Conservation (phyloP, 129 eudicot genomes). For the Escallonia rubra region DNA sequence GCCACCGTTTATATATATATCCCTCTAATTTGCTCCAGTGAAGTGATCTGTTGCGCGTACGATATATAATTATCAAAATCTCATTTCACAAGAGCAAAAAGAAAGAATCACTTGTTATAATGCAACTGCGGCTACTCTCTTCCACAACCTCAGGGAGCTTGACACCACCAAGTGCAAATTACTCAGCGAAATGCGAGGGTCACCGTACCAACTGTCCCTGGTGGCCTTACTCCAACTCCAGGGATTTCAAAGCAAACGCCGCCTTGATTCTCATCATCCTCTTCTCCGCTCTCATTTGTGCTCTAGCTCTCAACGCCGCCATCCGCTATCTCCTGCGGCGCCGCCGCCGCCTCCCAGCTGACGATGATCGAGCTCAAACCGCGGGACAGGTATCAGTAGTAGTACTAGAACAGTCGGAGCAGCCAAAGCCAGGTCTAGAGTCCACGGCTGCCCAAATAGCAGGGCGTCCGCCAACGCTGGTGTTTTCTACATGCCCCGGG, state of each 20-base stretch:
- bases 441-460: neutral
- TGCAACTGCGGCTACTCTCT: slow-evolving; percentile 1
- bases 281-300: slow-evolving; percentile 12
- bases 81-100: neutral
- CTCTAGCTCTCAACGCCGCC: slow-evolving; percentile 19
- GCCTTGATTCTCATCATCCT: slow-evolving; percentile 17
- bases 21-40: neutral
- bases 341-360: neutral
- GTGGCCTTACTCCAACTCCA: slow-evolving; percentile 28
- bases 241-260: slow-evolving; percentile 25
- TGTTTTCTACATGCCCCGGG: neutral
- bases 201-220: slow-evolving; percentile 15
- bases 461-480: neutral
- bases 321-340: slow-evolving; percentile 12
- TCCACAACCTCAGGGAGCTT: slow-evolving; percentile 4
- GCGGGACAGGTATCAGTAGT: neutral
- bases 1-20: neutral
- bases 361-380: neutral
- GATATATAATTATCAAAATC: neutral
- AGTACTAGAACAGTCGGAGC: neutral
- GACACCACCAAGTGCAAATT: neutral
- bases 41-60: too few species aligned
- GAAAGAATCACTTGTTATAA: neutral
- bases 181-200: slow-evolving; percentile 9
- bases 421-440: neutral